Base-by-base conservation (phyloP, 345 rosid genomes). In the Eucalyptus shirleyi region DNA sequence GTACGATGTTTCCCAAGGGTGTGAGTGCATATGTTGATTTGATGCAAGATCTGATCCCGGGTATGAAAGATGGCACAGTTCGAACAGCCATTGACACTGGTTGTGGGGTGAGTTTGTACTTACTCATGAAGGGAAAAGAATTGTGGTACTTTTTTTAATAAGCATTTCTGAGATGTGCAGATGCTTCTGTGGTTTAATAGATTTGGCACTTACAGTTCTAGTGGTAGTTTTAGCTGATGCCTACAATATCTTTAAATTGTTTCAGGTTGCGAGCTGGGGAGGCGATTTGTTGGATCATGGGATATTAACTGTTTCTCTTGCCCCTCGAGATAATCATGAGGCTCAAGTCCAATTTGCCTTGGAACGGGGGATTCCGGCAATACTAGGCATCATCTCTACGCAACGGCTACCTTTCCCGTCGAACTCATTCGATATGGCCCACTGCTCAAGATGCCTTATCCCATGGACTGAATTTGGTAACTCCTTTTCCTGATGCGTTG, bases 381-480 rank as follows among this genome's bases (percentile, higher is more conserved):
- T 97, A 49, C 96, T 98, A 34, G 99, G 99, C 94, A 96, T 98
- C 92, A 98, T 98, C 92, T 97, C 99, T 12, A 98, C 99, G 12
- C 99, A 98, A 82, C 96, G 99, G 53, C 98, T 98, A 42, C 98
- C 99, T 65, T 97, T 97, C 94, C 99, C 99, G 9, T 98, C 99
- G 4, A 96, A 93, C 87, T 96, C 99, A 40, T 98, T 98, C 86
- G 99, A 98, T 93, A 96, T 98, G 99, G 99, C 99, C 93, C 99
- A 98, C 93, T 98, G 99, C 96, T 98, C 99, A 60, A 95, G 99
- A 94, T 97, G 99, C 95, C 99, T 98, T 90, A 98, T 98, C 88
- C 99, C 99, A 15, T 98, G 99, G 99, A 96, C 99, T 23, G 99
- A 98, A 96, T 98, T 96, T 12, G 99, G 99, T 98, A 95, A 93